Percentiles rank a stretch among this genome's conserved stretches.
These are phyloP conservation scores for Leptoxyphium fumago DNA, from an alignment of 2,329 filamentous ascomycete genomes.

Conservation along the genomic window DNA sequence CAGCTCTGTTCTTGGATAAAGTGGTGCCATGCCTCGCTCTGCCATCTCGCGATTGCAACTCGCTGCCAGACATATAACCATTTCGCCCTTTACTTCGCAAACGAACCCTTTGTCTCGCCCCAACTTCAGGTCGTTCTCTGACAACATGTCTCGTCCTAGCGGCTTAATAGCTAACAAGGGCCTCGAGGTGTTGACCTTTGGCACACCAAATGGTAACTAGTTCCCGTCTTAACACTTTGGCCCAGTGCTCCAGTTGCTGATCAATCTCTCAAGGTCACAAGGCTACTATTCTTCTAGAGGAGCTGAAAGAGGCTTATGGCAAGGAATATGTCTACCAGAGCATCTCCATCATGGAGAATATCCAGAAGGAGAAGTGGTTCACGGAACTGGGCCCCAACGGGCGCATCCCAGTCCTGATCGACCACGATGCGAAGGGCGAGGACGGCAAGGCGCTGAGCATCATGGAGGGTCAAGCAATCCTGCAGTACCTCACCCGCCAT, in stretches of 20 bases:
- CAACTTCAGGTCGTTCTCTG: no score
- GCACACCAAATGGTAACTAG: conserved; percentile 27
- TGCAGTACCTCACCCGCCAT: conserved; percentile 29
- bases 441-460: conserved; percentile 29
- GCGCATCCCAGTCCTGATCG: conserved; percentile 49
- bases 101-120: no score
- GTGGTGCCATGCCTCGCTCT: no score
- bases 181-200: conserved; percentile 49
- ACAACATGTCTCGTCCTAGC: conserved; percentile 28
- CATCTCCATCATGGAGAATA: conserved; percentile 46
- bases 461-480: conserved; percentile 30
- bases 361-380: conserved; percentile 55
- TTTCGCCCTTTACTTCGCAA: no score
- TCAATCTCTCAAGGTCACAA: conserved; percentile 27
- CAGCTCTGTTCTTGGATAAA: no score
- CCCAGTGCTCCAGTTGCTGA: neutral
- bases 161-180: conserved; percentile 47
- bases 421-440: conserved; percentile 43
- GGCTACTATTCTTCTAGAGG: conserved; percentile 46
- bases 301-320: conserved; percentile 51
- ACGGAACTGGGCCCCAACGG: conserved; percentile 49
- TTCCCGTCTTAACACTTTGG: neutral
- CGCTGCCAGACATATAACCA: no score
- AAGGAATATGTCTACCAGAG: conserved; percentile 43
- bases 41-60: no score